A percentile compares a stretch with the other conserved stretches of the same genome.
These are phyloP conservation scores for Leishmania lainsoni DNA, from an alignment of 208 protist species.

Conservation along the genomic window DNA sequence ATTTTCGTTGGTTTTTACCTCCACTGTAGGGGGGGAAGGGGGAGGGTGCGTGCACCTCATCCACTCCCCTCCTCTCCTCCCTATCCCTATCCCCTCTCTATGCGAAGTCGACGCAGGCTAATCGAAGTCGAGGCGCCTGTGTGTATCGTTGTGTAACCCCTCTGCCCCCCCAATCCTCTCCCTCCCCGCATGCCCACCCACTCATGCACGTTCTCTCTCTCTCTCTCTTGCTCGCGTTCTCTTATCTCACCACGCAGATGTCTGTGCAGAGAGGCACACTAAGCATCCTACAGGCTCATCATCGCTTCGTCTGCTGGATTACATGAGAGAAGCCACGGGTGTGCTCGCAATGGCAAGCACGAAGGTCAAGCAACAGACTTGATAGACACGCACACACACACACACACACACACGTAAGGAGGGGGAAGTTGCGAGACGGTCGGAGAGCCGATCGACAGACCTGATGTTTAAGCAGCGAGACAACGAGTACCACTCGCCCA, in stretches of 20 bases:
- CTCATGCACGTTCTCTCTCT: neutral
- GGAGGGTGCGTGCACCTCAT: neutral
- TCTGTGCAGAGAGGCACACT: neutral
- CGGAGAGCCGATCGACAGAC: neutral
- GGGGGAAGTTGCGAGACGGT: no score
- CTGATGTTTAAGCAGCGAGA: constrained; percentile 74
- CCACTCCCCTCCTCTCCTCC: neutral
- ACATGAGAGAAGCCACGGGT: neutral
- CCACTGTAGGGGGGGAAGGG: neutral
- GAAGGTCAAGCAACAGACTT: neutral
- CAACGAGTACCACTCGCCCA: constrained; percentile 34
- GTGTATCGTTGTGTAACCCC: neutral
- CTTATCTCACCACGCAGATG: neutral
- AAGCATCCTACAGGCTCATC: neutral
- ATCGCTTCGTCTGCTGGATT: neutral
- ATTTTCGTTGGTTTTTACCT: neutral
- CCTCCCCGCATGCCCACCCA: neutral
- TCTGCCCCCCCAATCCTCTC: neutral
- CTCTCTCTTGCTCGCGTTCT: neutral
- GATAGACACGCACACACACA: neutral
- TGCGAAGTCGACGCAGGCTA: neutral
- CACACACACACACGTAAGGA: neutral
- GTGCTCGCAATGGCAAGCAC: neutral
- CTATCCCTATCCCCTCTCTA: neutral
- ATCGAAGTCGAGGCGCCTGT: neutral